phyloP scores from a whole-genome alignment of 2,329 filamentous ascomycete species.

The Magnaporthiopsis incrustans region DNA sequence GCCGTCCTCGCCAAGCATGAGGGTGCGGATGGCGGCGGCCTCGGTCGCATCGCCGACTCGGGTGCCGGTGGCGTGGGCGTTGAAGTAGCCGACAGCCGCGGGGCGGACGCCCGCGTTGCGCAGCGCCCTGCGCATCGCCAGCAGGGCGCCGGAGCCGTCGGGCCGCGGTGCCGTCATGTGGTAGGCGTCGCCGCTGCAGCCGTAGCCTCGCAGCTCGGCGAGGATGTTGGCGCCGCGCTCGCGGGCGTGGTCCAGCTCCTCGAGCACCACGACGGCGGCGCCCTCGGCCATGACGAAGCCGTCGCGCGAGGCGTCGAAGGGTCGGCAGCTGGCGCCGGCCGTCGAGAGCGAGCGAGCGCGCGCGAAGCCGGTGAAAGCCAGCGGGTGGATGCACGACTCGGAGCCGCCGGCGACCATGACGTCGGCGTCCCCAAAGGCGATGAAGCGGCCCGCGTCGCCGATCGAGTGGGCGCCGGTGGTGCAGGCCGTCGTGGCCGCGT shows the following conservation, averaged over 20 bases:
- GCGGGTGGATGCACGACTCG: conserved; percentile 90
- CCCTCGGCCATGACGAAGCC: conserved; percentile 95
- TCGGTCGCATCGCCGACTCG: conserved; percentile 80
- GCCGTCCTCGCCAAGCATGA: conserved; percentile 70
- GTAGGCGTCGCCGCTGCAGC: conserved; percentile 80
- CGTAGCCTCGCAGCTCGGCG: conserved; percentile 83
- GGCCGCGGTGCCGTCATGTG: conserved; percentile 88
- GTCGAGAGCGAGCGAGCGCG: conserved; percentile 80
- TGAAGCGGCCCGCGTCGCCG: conserved; percentile 87
- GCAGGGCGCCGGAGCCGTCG: conserved; percentile 71
- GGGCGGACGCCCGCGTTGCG: conserved; percentile 64
- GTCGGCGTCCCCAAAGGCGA: conserved; percentile 83
- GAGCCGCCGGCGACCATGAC: conserved; percentile 95
- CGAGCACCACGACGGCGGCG: conserved; percentile 77
- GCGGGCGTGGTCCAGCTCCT: conserved; percentile 84
- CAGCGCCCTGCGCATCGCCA: conserved; percentile 80
- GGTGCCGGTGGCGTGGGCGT: conserved; percentile 91
- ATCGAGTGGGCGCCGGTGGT: conserved; percentile 94
- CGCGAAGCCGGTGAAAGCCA: conserved; percentile 87
- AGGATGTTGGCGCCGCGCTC: conserved; percentile 73
- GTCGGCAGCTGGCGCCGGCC: conserved; percentile 61
- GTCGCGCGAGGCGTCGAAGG: conserved; percentile 71
- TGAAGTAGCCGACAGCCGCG: conserved; percentile 75
- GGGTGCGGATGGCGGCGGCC: conserved; percentile 67
- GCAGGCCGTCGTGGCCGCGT: conserved; percentile 87